Conservation (phyloP, 352 stramenopile species). For the Pythium oligandrum region DNA sequence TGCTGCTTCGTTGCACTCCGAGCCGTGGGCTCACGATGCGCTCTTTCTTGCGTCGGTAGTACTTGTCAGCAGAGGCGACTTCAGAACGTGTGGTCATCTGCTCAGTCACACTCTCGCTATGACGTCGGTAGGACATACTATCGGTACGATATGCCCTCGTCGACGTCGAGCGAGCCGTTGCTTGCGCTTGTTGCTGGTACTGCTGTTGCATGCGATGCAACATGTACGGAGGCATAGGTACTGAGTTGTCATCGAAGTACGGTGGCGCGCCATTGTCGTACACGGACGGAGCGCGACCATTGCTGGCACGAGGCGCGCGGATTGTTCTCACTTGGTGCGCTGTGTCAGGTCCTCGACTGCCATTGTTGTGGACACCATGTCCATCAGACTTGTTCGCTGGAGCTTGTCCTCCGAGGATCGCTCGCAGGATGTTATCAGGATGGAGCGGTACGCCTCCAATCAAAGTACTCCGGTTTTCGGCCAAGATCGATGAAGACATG, state of each 20-base stretch:
- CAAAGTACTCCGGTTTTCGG: conserved; percentile 45
- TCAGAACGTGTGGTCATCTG: conserved; percentile 57
- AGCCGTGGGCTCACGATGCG: conserved; percentile 39
- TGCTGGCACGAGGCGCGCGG: no score
- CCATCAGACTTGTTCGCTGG: conserved; percentile 27
- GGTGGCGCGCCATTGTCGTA: neutral
- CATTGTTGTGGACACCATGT: no score
- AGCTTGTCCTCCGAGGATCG: conserved; percentile 54
- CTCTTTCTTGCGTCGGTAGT: conserved; percentile 32
- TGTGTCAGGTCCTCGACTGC: no score
- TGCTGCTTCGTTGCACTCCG: conserved; percentile 22
- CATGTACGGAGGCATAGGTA: conserved; percentile 11
- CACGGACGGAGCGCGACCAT: no score
- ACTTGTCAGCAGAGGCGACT: conserved; percentile 36
- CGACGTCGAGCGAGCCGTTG: conserved; percentile 13
- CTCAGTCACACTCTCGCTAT: conserved; percentile 72
- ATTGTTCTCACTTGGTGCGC: no score
- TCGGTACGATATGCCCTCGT: conserved; percentile 10
- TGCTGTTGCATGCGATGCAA: conserved; percentile 14
- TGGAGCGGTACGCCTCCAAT: conserved; percentile 68
- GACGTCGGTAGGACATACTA: conserved; percentile 28
- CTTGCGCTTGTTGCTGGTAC: conserved; percentile 16
- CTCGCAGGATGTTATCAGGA: conserved; percentile 73
- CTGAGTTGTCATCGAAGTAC: conserved; percentile 3
- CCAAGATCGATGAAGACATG: conserved; percentile 45